These are phyloP conservation scores for Aspergillus eucalypticola DNA, from an alignment of 2,329 filamentous ascomycete genomes.

Conservation along the genomic window DNA sequence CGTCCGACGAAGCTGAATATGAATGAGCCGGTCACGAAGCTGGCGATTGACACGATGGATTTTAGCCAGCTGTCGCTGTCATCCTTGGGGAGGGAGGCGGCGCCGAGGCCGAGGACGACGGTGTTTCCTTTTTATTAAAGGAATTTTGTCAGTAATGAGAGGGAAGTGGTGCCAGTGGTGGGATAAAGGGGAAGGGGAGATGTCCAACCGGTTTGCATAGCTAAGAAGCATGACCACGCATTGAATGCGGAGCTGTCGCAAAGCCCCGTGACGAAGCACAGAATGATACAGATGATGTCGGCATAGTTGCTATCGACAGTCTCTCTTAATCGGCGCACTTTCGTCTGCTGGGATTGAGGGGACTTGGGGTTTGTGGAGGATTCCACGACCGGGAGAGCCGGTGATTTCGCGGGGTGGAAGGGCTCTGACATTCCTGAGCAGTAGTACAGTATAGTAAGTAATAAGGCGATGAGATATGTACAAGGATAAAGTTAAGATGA, in stretches of 20 bases:
- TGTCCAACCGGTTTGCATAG: constrained; percentile 49
- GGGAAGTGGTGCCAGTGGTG: too few species aligned
- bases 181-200: not conserved
- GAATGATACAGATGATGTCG: constrained; percentile 42
- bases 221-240: constrained; percentile 50
- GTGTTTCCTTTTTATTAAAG: too few species aligned
- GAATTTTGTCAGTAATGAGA: too few species aligned
- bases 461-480: not conserved
- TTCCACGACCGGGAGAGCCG: constrained; percentile 5
- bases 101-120: constrained; percentile 49
- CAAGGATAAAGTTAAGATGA: not conserved
- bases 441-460: not conserved
- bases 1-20: constrained; percentile 43
- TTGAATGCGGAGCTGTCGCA: constrained; percentile 50
- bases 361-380: not conserved
- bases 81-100: constrained; percentile 40
- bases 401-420: not conserved
- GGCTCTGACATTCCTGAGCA: not conserved
- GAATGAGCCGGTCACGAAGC: constrained; percentile 46
- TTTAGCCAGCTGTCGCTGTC: constrained; percentile 48
- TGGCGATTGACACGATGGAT: constrained; percentile 44
- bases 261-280: constrained; percentile 45
- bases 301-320: constrained; percentile 34
- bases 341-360: constrained; percentile 1
- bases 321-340: not conserved